Evolutionary conservation across 306 rosid species (phyloP), one percentile per base, ranked within the genome.

Genomic region (Vigna trinervia): DNA sequence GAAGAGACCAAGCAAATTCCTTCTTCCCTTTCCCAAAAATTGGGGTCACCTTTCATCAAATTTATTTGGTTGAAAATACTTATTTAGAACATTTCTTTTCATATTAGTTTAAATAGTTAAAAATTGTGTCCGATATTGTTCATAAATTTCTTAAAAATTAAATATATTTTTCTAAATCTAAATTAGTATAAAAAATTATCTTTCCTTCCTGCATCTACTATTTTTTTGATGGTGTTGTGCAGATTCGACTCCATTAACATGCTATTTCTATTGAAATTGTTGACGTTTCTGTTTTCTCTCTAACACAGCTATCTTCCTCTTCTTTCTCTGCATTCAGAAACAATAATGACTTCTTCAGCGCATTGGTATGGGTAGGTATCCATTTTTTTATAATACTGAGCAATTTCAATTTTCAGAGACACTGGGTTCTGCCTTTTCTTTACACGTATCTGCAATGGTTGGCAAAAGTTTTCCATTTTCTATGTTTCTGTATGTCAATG

Each of bases 311-410:
- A 8, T 8, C 45, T 39, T 39, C 2, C 17, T 67, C 32, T 4
- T 50, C 13, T 71, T 39, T 7, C 46, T 9, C 51, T 9, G 12
- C 5, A 5, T 54, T 46, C 75, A 20, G 5, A 0, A 5, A 66
- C 82, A 12, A 91, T 90, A 91, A 85, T 88, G 14, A 86, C 79
- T 34, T 34, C 88, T 67, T 34, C 83, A 19, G 78, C 81, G 30
- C 84, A 85, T 59, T 76, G 72, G 61, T 82, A 71, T 46, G 80
- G 91, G 94, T 91, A 83, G 89, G 92, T 91, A 80, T 67, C 60
- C 9, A 46, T 76, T 52, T 8, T 17, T 46, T 53, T 53, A 53
- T 53, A 17, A 7, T 19, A 17, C 59, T 10, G 0, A 53, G 5
- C 4, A 53, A 64, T 73, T 77, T 72, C 73, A 34, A 14, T 28